phyloP scores from a whole-genome alignment of 2,329 filamentous ascomycete species.

The Diaporthe nobilis region DNA sequence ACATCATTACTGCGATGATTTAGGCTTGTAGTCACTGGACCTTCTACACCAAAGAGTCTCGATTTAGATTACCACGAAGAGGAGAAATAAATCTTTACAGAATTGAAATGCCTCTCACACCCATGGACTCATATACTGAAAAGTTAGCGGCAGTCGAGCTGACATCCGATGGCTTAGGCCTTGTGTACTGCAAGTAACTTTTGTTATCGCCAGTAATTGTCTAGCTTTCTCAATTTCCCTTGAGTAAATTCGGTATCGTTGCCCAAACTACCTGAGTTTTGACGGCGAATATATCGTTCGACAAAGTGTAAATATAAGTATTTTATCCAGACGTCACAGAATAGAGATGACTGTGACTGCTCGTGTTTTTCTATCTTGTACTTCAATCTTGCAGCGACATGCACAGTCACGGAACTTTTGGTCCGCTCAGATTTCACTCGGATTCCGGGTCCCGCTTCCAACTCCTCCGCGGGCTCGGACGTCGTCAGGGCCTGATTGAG shows the following conservation, averaged over 20 bases:
- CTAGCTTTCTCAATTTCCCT: background rate
- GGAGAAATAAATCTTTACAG: no score
- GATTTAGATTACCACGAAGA: background rate
- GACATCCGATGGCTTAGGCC: no score
- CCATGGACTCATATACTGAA: no score
- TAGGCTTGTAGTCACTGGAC: background rate
- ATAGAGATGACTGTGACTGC: no score
- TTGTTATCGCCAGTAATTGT: no score
- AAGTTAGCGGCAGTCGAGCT: no score
- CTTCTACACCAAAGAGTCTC: background rate
- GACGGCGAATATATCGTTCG: background rate
- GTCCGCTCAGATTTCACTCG: background rate
- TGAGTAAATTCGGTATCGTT: no score
- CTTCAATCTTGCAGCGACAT: background rate
- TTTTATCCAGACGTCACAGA: background rate
- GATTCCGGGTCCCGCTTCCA: background rate
- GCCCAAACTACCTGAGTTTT: background rate
- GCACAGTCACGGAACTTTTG: background rate
- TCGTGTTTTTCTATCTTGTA: background rate
- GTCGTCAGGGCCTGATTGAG: background rate
- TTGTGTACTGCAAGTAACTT: no score
- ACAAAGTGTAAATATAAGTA: background rate
- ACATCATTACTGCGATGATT: background rate
- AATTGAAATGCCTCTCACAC: no score
- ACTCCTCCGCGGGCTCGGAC: background rate